Evolutionary conservation across 192 early-diverging fungal species (phyloP), one percentile per base, ranked within the genome.

Genomic region (Umbelopsis vinacea): DNA sequence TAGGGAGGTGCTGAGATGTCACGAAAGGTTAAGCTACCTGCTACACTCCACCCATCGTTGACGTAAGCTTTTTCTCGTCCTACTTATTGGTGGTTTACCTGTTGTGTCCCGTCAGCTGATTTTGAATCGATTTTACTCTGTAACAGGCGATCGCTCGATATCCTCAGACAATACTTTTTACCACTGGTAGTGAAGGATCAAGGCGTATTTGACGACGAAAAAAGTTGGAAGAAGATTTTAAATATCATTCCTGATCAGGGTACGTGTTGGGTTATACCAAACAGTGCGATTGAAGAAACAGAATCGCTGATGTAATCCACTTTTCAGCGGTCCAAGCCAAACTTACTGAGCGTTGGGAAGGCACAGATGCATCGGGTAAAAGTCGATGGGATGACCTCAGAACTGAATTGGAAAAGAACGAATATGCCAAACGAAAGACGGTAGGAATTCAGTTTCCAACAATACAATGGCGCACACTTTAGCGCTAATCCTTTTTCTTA

Each of bases 151-250:
- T 88, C 92, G 14, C 75, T 83, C 14, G 77, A 85, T 22, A 90
- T 92, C 12, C 72, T 94, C 21, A 70, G 87, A n/a, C 73, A 89
- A 8, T 88, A 95, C 73, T 98, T 98, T 77, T 74, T 74, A n/a
- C 76, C 86, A 17, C 71, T 92, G 5, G 72, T 95, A 47, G 86
- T 98, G 29, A 78, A 85, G 6, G 83, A 90, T 40, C 91, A 93
- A 82, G 89, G 92, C 47, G 84, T 95, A 14, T 81, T 98, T 47
- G 79, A 78, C 3, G 84, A 71, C 7, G 72, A 80, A 22, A 75
- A 90, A 50, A 71, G 83, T 11, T 97, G 94, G 93, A 84, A 75
- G 1, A 96, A 95, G 71, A 71, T 98, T 1, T 76, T 98, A 21
- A 78, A 81, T 0, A 79, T 93, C 22, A 85, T 97, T 54, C 91